Conservation (phyloP, 768 basidiomycete species). For the Mycena venus region DNA sequence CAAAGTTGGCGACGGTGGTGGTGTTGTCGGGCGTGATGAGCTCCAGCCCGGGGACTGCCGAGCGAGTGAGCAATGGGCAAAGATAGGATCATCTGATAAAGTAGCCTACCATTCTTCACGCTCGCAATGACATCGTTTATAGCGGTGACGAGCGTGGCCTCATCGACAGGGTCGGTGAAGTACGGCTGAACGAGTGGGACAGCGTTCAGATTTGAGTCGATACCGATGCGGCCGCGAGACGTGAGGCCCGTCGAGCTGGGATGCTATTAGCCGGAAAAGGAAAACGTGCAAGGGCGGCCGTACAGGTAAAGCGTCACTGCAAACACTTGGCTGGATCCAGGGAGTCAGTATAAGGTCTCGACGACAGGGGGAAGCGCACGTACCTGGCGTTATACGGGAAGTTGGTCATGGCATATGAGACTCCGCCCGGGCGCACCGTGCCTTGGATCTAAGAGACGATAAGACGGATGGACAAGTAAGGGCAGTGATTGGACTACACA, state of each 20-base stretch:
- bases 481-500: conserved; percentile 41
- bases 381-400: conserved; percentile 65
- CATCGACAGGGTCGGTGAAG: conserved; percentile 71
- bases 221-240: conserved; percentile 73
- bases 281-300: conserved; percentile 24
- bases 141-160: conserved; percentile 61
- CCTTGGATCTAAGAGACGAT: conserved; percentile 63
- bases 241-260: conserved; percentile 69
- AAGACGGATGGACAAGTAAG: neutral
- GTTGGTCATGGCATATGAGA: conserved; percentile 57
- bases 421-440: conserved; percentile 72
- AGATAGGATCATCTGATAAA: neutral
- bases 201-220: conserved; percentile 64
- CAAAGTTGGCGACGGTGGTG: conserved; percentile 66
- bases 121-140: conserved; percentile 62
- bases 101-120: conserved; percentile 56
- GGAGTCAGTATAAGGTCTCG: neutral
- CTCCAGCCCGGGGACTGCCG: conserved; percentile 61
- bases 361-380: neutral
- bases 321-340: conserved; percentile 63
- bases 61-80: conserved; percentile 13
- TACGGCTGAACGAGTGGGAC: conserved; percentile 66
- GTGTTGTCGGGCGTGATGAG: conserved; percentile 74
- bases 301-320: conserved; percentile 74
- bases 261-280: conserved; percentile 1